Evolutionary conservation across 495 filamentous ascomycete genomes (phyloP), one percentile per base, ranked within the genome.

Genomic region (Daldinia concentrica): DNA sequence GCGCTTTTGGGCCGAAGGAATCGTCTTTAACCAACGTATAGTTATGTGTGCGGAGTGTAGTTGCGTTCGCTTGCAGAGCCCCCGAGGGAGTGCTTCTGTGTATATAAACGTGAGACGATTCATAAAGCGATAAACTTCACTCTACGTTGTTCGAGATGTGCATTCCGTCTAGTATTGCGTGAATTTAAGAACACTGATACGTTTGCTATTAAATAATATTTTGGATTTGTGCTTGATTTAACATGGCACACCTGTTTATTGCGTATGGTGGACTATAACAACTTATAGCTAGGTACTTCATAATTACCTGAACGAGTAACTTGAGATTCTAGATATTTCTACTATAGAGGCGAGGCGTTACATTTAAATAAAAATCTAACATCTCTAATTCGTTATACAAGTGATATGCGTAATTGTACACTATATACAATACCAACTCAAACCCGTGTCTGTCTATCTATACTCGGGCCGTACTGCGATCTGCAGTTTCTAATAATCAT

Each of bases 371-470:
- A 6, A 17, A 32, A 30, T 50, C 30, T 51, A 50, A n/a, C 60
- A 62, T 65, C 22, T 68, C 48, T 36, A 58, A 41, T 72, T 64
- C 69, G 56, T 32, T 73, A 69, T 72, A 69, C 66, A 73, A 57
- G n/a, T 56, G 14, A 22, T 64, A 30, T 68, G 51, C 50, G 43
- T 51, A 63, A 50, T 17, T 71, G 69, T 69, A 71, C 62, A 67
- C 48, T 68, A 51, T 63, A 69, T 66, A 69, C 66, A 69, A 32
- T 50, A 41, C 50, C 26, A 29, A 29, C 26, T 17, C 14, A 11
- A 24, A 9, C 19, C 43, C 3, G 41, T 4, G 34, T 36, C 34
- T 9, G n/a, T 48, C 8, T 48, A 48, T 48, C 19, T 48, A 48
- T 48, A 48, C 22, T 48, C 43, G 19, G 19, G 43, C 19, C 19